Evolutionary conservation across 441 rosid species (phyloP).

Genomic region (Gossypium davidsonii): DNA sequence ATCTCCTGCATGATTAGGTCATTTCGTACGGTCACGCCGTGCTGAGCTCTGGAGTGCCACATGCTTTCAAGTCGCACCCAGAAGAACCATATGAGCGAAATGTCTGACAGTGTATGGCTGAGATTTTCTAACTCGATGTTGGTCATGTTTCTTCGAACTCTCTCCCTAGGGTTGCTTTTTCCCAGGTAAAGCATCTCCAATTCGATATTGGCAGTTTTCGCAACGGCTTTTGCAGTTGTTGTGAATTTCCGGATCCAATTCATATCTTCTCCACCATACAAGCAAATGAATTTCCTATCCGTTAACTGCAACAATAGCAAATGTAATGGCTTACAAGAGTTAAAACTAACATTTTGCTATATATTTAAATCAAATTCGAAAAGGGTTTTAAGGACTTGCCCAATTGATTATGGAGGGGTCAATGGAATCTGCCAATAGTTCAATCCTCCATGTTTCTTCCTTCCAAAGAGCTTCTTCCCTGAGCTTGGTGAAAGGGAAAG

Average conservation of each 20-base stretch:
- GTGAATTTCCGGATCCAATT: slow-evolving; percentile 37
- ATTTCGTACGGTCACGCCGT: slow-evolving; percentile 20
- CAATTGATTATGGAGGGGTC: slow-evolving; percentile 25
- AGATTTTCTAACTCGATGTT: slow-evolving; percentile 23
- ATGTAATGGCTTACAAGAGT: neutral
- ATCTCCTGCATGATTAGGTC: slow-evolving; percentile 39
- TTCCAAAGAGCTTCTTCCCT: slow-evolving; percentile 45
- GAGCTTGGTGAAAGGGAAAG: slow-evolving; percentile 32
- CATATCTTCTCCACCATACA: slow-evolving; percentile 44
- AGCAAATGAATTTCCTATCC: slow-evolving; percentile 28
- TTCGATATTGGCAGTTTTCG: slow-evolving; percentile 17
- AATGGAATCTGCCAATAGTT: slow-evolving; percentile 29
- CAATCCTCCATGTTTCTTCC: slow-evolving; percentile 36
- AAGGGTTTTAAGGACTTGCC: slow-evolving; percentile 19
- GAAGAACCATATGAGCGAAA: slow-evolving; percentile 32
- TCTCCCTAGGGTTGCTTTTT: slow-evolving; percentile 32
- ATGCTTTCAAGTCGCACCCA: slow-evolving; percentile 45
- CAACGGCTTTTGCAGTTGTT: slow-evolving; percentile 5
- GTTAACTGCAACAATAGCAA: slow-evolving; percentile 11
- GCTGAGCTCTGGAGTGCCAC: slow-evolving; percentile 36
- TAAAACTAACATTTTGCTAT: neutral
- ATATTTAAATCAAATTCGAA: neutral
- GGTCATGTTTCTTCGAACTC: slow-evolving; percentile 17
- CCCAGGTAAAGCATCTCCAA: slow-evolving; percentile 42
- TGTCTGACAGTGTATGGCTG: slow-evolving; percentile 28